Percentiles rank a stretch among this genome's conserved stretches.
Evolutionary conservation across 192 early-diverging fungal species (phyloP).

Genomic region (Rhizophlyctis rosea): DNA sequence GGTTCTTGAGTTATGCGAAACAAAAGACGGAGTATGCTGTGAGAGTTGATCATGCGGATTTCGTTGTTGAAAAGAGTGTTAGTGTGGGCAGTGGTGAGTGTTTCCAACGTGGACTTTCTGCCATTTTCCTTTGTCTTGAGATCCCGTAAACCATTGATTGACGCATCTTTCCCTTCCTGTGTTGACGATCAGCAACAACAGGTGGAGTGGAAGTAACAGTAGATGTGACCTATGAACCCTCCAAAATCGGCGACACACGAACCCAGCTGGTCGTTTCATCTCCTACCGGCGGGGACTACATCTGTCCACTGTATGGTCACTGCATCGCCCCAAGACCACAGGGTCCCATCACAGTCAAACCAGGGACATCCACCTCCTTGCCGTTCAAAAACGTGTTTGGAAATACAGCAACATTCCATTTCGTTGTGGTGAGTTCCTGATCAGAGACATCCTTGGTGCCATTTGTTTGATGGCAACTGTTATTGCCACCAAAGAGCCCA

Average conservation of each 20-base stretch:
- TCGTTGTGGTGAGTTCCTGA: conserved; percentile 40
- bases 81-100: conserved; percentile 47
- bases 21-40: conserved; percentile 54
- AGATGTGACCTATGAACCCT: conserved; percentile 60
- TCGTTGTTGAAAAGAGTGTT: conserved; percentile 53
- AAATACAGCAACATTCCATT: conserved; percentile 43
- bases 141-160: too few relatives aligned
- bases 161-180: background rate
- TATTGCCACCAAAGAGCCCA: conserved; percentile 6
- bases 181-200: conserved; percentile 29
- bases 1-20: conserved; percentile 55
- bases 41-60: conserved; percentile 52
- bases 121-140: too few relatives aligned
- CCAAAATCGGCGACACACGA: conserved; percentile 52
- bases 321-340: conserved; percentile 54
- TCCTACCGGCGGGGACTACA: conserved; percentile 53
- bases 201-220: conserved; percentile 50
- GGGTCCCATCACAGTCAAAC: conserved; percentile 55
- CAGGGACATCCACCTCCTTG: conserved; percentile 38
- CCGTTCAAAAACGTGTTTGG: conserved; percentile 63
- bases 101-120: background rate
- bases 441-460: too few relatives aligned
- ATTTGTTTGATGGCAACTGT: too few relatives aligned
- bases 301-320: conserved; percentile 56
- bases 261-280: conserved; percentile 51